Evolutionary conservation across 2,329 filamentous ascomycete genomes (phyloP).

Genomic region (Pestalotiopsis sp.): DNA sequence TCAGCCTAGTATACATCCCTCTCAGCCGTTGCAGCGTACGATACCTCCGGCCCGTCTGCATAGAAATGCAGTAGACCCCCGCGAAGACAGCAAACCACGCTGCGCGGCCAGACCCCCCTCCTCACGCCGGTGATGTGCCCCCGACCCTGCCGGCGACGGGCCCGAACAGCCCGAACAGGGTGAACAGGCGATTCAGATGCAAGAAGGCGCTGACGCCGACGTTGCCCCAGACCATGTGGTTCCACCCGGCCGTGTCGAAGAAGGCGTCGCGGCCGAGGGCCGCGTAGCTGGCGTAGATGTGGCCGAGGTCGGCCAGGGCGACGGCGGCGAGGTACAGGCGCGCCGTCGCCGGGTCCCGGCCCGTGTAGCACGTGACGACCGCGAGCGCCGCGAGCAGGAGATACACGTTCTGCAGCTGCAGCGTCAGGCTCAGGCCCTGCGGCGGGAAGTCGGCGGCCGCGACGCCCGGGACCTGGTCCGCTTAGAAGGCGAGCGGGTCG

Average conservation of each 20-base stretch:
- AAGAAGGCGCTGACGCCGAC: constrained; percentile 28
- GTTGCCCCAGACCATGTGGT: constrained; percentile 29
- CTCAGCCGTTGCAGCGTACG: too few relatives aligned
- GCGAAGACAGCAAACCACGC: background rate
- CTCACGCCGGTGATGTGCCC: background rate
- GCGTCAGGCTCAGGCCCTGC: constrained; percentile 25
- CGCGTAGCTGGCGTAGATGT: constrained; percentile 33
- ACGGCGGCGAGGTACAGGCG: constrained; percentile 29
- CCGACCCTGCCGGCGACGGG: background rate
- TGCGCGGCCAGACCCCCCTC: background rate
- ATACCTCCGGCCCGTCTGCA: too few relatives aligned
- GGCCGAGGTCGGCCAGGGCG: constrained; percentile 36
- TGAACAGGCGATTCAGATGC: constrained; percentile 29
- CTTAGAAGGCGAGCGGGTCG: constrained; percentile 30
- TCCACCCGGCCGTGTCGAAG: constrained; percentile 28
- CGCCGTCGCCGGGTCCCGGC: constrained; percentile 15
- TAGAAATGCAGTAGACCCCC: too few relatives aligned
- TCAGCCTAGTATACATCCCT: too few relatives aligned
- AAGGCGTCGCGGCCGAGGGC: constrained; percentile 30
- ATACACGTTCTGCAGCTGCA: constrained; percentile 33
- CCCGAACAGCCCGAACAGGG: constrained; percentile 30
- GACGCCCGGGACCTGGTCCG: constrained; percentile 26
- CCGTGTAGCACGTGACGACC: constrained; percentile 31
- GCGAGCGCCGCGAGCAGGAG: constrained; percentile 33
- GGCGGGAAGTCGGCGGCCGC: constrained; percentile 17